Percentiles rank a stretch among this genome's conserved stretches.
These are phyloP conservation scores for Curvularia verruculosa DNA, from an alignment of 2,329 filamentous ascomycete genomes.

Conservation along the genomic window DNA sequence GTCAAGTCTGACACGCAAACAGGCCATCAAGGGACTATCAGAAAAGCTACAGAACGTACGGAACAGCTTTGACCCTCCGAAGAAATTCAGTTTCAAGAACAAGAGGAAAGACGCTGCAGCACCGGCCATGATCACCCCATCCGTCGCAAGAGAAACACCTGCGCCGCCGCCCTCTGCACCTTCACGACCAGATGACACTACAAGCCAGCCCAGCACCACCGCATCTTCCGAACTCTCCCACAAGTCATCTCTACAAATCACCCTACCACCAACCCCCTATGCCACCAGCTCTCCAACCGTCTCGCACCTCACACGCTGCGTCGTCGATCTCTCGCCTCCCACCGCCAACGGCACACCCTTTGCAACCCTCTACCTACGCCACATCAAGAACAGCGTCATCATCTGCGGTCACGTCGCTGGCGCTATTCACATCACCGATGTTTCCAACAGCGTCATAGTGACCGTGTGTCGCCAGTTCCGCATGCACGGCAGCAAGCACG, in stretches of 20 bases:
- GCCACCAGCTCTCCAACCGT: constrained; percentile 76
- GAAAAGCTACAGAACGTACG: constrained; percentile 77
- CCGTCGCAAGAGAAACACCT: constrained; percentile 23
- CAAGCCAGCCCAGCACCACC: not conserved
- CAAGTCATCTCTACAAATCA: constrained; percentile 65
- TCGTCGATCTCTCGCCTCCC: constrained; percentile 80
- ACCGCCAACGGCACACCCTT: constrained; percentile 61
- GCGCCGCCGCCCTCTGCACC: constrained; percentile 42
- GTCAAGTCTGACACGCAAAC: not conserved
- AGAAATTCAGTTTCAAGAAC: constrained; percentile 82
- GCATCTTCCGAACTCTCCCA: constrained; percentile 12
- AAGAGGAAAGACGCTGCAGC: constrained; percentile 58
- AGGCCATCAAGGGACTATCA: constrained; percentile 80
- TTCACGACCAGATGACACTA: constrained; percentile 11
- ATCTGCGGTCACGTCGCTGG: constrained; percentile 80
- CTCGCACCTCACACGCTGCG: constrained; percentile 70
- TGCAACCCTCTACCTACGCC: constrained; percentile 71
- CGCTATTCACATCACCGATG: constrained; percentile 79
- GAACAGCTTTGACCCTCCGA: constrained; percentile 69
- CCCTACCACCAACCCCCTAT: constrained; percentile 72
- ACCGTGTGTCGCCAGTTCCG: constrained; percentile 79
- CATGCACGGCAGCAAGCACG: constrained; percentile 84
- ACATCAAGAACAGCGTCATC: constrained; percentile 73
- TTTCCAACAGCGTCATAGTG: constrained; percentile 77
- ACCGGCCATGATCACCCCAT: constrained; percentile 11